Evolutionary conservation across 495 filamentous ascomycete genomes (phyloP).

Genomic region (Aspergillus indologenus): DNA sequence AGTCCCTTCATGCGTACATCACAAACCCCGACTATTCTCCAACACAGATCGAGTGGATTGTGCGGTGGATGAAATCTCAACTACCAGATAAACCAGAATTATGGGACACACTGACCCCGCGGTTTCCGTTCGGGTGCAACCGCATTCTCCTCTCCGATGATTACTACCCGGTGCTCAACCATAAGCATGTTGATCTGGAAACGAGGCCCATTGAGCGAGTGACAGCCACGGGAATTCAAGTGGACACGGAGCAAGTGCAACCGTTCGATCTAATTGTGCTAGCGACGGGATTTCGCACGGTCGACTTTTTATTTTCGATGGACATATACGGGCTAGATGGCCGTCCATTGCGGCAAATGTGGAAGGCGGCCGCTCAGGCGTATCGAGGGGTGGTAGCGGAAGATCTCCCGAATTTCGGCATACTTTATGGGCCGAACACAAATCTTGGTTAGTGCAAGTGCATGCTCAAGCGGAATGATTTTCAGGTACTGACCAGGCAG

Average conservation of each 20-base stretch:
- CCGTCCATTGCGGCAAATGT: constrained; percentile 44
- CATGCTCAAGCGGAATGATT: neutral
- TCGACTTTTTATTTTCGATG: constrained; percentile 56
- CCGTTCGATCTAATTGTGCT: constrained; percentile 54
- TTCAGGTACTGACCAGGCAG: constrained; percentile 13
- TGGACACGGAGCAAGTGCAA: constrained; percentile 33
- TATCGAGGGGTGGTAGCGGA: constrained; percentile 48
- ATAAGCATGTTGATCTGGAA: constrained; percentile 47
- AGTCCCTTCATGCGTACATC: constrained; percentile 39
- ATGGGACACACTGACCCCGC: constrained; percentile 48
- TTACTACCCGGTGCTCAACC: constrained; percentile 47
- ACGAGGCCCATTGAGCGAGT: constrained; percentile 43
- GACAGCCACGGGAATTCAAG: constrained; percentile 41
- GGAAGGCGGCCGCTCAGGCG: constrained; percentile 44
- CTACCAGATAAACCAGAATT: constrained; percentile 42
- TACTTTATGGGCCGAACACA: constrained; percentile 58
- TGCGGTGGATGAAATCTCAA: constrained; percentile 30
- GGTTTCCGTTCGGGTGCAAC: constrained; percentile 54
- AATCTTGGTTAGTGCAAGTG: constrained; percentile 43
- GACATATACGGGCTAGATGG: constrained; percentile 44
- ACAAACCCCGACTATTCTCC: constrained; percentile 33
- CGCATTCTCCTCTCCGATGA: constrained; percentile 55
- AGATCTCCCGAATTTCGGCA: constrained; percentile 54
- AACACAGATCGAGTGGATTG: constrained; percentile 27
- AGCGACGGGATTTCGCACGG: constrained; percentile 55